These are phyloP conservation scores for Lactifluus hygrophoroides DNA, from an alignment of 768 basidiomycete species.

Conservation along the genomic window DNA sequence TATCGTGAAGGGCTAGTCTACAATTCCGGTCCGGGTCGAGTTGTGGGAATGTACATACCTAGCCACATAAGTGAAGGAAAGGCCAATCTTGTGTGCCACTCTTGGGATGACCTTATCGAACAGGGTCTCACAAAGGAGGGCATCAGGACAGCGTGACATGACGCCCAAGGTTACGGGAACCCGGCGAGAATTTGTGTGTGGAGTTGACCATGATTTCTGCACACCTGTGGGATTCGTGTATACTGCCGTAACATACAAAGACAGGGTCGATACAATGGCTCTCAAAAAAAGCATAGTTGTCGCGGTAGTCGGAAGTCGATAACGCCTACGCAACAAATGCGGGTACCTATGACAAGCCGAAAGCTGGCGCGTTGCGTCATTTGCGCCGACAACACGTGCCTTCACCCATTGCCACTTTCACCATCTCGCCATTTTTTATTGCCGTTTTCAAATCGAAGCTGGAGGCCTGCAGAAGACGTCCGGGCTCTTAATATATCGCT, in stretches of 20 bases:
- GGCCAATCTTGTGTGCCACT: slow-evolving; percentile 54
- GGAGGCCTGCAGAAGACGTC: not conserved
- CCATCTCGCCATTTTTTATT: too few relatives aligned
- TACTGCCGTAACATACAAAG: not conserved
- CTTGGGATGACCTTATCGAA: slow-evolving; percentile 64
- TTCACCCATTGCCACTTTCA: too few relatives aligned
- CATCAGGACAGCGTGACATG: slow-evolving; percentile 76
- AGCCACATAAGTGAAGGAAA: slow-evolving; percentile 67
- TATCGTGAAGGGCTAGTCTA: slow-evolving; percentile 24
- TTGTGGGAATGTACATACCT: slow-evolving; percentile 38
- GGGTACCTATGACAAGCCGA: not conserved
- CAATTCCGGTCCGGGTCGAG: not conserved
- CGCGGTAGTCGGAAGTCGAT: not conserved
- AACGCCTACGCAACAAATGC: too few relatives aligned
- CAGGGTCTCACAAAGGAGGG: slow-evolving; percentile 67
- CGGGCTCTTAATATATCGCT: not conserved
- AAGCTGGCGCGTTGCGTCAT: slow-evolving; percentile 9
- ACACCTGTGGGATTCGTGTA: not conserved
- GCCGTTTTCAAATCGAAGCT: not conserved
- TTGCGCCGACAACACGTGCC: slow-evolving; percentile 3
- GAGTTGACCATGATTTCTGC: slow-evolving; percentile 8
- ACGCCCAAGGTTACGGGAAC: slow-evolving; percentile 50
- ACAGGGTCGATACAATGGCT: not conserved
- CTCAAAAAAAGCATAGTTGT: not conserved
- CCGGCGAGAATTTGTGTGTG: slow-evolving; percentile 26